These are phyloP conservation scores for Cutaneotrichosporon sp. DNA, from an alignment of 1,284 basidiomycete genomes.

Conservation along the genomic window DNA sequence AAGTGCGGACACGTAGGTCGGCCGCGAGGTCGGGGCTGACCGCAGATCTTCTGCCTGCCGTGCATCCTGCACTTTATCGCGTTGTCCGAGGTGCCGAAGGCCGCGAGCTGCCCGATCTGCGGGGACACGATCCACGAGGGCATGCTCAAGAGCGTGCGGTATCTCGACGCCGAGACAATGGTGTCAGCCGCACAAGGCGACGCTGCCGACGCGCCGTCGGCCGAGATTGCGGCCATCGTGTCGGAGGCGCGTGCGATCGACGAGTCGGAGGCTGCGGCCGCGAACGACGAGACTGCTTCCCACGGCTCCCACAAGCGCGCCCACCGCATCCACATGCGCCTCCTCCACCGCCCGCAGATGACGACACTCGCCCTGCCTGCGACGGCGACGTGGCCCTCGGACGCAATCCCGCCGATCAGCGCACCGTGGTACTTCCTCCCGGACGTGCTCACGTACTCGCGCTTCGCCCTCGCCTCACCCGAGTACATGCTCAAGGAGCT, in stretches of 20 bases:
- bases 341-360: slow-evolving; percentile 90
- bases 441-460: slow-evolving; percentile 83
- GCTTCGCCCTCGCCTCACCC: slow-evolving; percentile 95
- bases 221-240: slow-evolving; percentile 13
- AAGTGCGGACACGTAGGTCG: slow-evolving; percentile 90
- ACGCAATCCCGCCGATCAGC: slow-evolving; percentile 77
- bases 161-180: slow-evolving; percentile 50
- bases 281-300: background rate
- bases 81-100: slow-evolving; percentile 75
- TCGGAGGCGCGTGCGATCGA: slow-evolving; percentile 50
- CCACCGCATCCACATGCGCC: slow-evolving; percentile 70
- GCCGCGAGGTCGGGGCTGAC: slow-evolving; percentile 75
- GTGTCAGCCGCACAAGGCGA: slow-evolving; percentile 35
- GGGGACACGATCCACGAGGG: slow-evolving; percentile 88
- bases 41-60: slow-evolving; percentile 52
- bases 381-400: slow-evolving; percentile 89
- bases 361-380: slow-evolving; percentile 94
- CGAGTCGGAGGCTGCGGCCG: slow-evolving; percentile 35
- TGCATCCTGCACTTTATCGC: slow-evolving; percentile 75
- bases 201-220: slow-evolving; percentile 18
- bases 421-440: slow-evolving; percentile 96
- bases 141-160: slow-evolving; percentile 87
- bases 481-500: slow-evolving; percentile 75
- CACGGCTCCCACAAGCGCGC: background rate
- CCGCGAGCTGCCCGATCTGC: slow-evolving; percentile 92